Conservation (phyloP, 257 asterid species). For the Hygrophila difformis region DNA sequence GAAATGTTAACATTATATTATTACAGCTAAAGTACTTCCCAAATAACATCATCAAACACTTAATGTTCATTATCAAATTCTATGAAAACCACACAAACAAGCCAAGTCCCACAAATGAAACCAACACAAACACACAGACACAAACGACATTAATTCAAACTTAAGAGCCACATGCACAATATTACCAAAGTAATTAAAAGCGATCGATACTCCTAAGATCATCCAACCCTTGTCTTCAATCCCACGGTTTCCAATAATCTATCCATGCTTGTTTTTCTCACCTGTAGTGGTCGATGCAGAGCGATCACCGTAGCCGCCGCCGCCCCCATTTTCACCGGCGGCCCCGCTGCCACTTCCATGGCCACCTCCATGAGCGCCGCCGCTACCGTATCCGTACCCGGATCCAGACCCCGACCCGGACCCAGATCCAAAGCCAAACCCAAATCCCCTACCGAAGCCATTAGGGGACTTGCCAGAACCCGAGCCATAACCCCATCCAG, state of each 20-base stretch:
- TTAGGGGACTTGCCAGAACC: conserved; percentile 40
- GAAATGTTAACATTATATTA: too few relatives aligned
- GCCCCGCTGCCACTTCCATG: conserved; percentile 33
- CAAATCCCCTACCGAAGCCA: conserved; percentile 35
- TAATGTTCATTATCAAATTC: too few relatives aligned
- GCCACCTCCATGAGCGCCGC: conserved; percentile 36
- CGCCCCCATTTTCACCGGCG: conserved; percentile 17
- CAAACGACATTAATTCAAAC: too few relatives aligned
- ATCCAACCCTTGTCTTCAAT: not conserved
- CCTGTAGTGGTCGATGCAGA: not conserved
- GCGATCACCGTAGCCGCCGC: conserved; percentile 13
- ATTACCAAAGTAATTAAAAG: too few relatives aligned
- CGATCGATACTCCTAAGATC: too few relatives aligned
- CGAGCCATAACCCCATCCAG: conserved; percentile 61
- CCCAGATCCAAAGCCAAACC: conserved; percentile 36
- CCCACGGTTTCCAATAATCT: not conserved
- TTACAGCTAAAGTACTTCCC: too few relatives aligned
- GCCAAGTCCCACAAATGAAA: too few relatives aligned
- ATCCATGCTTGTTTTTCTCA: conserved; percentile 20
- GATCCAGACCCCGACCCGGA: conserved; percentile 28
- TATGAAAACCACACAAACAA: too few relatives aligned
- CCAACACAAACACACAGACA: too few relatives aligned
- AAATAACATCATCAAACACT: too few relatives aligned
- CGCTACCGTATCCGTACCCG: conserved; percentile 38
- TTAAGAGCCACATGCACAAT: too few relatives aligned